Base-by-base conservation (phyloP, 352 stramenopile species). In the Pythium grandisporangium region DNA sequence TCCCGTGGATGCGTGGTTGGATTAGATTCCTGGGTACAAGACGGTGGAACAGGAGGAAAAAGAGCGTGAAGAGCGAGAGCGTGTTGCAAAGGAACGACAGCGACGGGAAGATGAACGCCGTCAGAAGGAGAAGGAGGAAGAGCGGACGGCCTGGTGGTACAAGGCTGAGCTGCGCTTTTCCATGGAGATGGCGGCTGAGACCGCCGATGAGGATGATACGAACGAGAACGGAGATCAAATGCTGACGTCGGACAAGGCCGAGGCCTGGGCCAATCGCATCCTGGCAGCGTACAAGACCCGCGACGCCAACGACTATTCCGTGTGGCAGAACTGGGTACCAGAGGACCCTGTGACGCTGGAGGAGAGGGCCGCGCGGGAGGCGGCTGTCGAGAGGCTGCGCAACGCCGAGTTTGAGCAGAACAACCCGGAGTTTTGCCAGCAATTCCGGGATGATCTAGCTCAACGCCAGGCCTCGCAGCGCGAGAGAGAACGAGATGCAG, bases 251-350 rank as follows among this genome's bases (percentile, higher is more conserved):
- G 11, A 38, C 8, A 11, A 42, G 8, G 49, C 49, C 12, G 47
- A 39, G 10, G 16, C 43, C 25, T 87, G 56, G 55, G 67, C 62
- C 3, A 88, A 79, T 36, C 78, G 75, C 25, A 53, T 84, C 6
- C 50, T 89, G 2, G 57, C 60, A 4, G 71, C 75, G 20, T 88
- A 86, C 51, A 88, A 87, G 42, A 44, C 69, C 3, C 69, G 72
- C 3, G 78, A 92, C 36, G 74, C 70, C 20, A 91, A 88, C 48
- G 74, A 88, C 58, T 92, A 89, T 55, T 92, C 78, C 6, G 16
- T 72, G n/a, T 92, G 78, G 78, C 23, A 62, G 19, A 59, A 60
- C n/a, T 92, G 78, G 75, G 66, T 72, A 23, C 75, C 78, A 0
- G 58, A 87, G 49, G 78, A 92, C 26, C 75, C 78, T 0, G 75